A percentile compares a stretch with the other conserved stretches of the same genome.
Conservation (phyloP, 176 grass and related monocot genomes). For the Phragmites australis region DNA sequence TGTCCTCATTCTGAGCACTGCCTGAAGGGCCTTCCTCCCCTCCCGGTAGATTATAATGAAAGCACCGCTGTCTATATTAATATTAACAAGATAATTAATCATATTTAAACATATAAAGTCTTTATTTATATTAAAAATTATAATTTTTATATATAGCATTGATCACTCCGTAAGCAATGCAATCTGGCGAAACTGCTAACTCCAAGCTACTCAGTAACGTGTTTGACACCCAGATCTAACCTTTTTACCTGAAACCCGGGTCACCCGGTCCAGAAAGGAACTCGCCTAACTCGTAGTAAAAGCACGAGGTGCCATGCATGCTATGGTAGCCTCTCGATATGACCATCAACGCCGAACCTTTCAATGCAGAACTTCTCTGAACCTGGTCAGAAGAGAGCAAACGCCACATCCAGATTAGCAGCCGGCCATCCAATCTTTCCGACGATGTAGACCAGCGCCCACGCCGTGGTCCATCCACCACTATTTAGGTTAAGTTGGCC, state of each 20-base stretch:
- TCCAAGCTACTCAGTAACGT: slow-evolving; percentile 6
- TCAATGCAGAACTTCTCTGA: background rate
- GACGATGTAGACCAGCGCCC: background rate
- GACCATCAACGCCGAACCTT: background rate
- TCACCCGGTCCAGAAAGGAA: background rate
- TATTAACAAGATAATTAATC: too few species aligned
- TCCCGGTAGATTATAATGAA: too few species aligned
- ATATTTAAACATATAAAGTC: too few species aligned
- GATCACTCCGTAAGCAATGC: too few species aligned
- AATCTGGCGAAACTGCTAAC: too few species aligned
- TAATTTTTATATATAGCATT: too few species aligned
- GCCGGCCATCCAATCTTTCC: background rate
- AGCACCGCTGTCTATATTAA: too few species aligned
- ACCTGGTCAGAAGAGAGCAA: slow-evolving; percentile 16
- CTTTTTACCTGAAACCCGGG: background rate
- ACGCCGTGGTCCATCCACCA: background rate
- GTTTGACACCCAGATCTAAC: background rate
- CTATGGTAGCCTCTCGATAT: background rate
- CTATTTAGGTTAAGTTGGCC: background rate
- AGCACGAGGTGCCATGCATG: background rate
- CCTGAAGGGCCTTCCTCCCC: too few species aligned
- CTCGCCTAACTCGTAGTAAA: background rate
- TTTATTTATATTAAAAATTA: too few species aligned
- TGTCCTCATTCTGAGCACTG: too few species aligned
- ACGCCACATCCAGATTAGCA: slow-evolving; percentile 1